These are phyloP conservation scores for Luffa aegyptiaca DNA, from an alignment of 306 rosid genomes.

Conservation along the genomic window DNA sequence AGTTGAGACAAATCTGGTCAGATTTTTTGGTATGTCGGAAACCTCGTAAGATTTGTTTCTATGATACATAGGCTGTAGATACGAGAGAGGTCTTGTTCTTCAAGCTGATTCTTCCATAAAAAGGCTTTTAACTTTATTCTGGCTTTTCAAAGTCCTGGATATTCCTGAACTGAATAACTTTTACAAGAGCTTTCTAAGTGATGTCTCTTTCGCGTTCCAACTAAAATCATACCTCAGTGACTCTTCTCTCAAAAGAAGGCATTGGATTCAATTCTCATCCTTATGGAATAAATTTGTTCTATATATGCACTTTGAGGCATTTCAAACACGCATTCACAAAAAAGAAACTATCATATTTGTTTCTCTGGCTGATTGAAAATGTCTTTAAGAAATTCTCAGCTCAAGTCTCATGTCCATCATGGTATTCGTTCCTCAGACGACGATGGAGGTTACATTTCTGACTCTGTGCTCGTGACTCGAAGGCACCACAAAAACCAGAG, in stretches of 20 bases:
- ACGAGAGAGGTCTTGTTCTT: not conserved
- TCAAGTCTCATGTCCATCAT: not conserved
- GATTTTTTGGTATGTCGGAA: not conserved
- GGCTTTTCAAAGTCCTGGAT: not conserved
- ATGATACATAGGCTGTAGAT: not conserved
- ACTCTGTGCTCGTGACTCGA: not conserved
- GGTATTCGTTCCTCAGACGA: not conserved
- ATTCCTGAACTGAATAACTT: not conserved
- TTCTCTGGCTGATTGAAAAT: not conserved
- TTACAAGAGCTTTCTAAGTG: not conserved
- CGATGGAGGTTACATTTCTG: not conserved
- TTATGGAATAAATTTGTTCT: not conserved
- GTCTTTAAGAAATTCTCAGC: not conserved
- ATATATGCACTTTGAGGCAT: not conserved
- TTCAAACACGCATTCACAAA: not conserved
- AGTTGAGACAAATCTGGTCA: not conserved
- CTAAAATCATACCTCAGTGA: not conserved
- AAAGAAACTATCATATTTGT: not conserved
- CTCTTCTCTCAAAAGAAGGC: not conserved
- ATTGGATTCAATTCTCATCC: conserved; percentile 6
- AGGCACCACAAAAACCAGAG: not conserved
- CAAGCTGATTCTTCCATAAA: not conserved
- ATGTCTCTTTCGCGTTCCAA: not conserved
- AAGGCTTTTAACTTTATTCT: not conserved
- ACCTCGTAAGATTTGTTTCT: not conserved